Percentiles rank a stretch among this genome's conserved stretches.
phyloP scores from a whole-genome alignment of 31 red algal species.

The Pterothamnion heteromorphum region DNA sequence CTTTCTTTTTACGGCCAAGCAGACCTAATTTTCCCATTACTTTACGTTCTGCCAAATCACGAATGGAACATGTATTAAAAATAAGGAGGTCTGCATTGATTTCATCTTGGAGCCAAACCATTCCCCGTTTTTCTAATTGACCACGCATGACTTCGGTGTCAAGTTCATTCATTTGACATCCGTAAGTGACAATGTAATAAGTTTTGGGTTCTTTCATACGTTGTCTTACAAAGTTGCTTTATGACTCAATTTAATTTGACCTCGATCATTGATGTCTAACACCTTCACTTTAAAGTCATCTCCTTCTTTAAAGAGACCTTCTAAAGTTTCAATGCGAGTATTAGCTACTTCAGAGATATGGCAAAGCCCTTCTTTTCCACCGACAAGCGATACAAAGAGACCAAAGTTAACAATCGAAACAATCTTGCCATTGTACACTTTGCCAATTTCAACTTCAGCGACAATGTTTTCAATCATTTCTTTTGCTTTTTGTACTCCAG shows the following conservation, averaged over 20 bases:
- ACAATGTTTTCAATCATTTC: constrained; percentile 43
- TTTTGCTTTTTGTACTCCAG: constrained; percentile 46
- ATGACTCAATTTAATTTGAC: constrained; percentile 73
- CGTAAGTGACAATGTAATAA: constrained; percentile 63
- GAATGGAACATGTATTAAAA: constrained; percentile 83
- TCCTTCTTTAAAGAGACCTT: constrained; percentile 68
- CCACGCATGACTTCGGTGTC: constrained; percentile 79
- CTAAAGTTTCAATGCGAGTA: constrained; percentile 57
- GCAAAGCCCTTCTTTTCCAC: constrained; percentile 72
- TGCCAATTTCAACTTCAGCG: constrained; percentile 57
- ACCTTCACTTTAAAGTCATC: constrained; percentile 63
- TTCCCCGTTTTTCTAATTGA: constrained; percentile 55
- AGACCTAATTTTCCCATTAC: constrained; percentile 70
- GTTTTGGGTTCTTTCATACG: too few relatives aligned
- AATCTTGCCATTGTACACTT: constrained; percentile 48
- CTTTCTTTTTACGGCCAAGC: constrained; percentile 58
- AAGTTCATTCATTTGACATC: constrained; percentile 88
- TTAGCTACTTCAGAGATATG: constrained; percentile 89
- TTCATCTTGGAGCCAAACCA: constrained; percentile 48
- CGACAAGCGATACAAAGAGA: constrained; percentile 71
- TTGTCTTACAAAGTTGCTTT: constrained; percentile 21
- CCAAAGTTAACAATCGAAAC: constrained; percentile 81
- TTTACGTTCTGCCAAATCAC: constrained; percentile 86
- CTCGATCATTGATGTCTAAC: constrained; percentile 64
- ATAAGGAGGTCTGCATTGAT: constrained; percentile 57